phyloP scores from a whole-genome alignment of 2,329 filamentous ascomycete genomes.

The Blastomyces percursus region DNA sequence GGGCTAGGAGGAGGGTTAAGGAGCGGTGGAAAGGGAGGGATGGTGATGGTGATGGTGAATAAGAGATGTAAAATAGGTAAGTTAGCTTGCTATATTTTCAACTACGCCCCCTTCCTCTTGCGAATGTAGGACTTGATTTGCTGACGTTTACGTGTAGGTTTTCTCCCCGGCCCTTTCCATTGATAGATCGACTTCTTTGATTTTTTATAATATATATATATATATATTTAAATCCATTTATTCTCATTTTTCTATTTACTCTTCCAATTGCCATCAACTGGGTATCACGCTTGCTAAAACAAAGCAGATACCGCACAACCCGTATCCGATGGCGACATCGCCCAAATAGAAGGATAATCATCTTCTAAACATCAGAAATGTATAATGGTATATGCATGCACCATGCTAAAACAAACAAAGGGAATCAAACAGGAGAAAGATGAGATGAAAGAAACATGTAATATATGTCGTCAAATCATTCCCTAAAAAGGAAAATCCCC shows the following conservation, averaged over 20 bases:
- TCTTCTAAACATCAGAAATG: background rate
- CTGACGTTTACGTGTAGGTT: background rate
- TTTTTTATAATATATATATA: slow-evolving; percentile 5
- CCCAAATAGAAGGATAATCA: background rate
- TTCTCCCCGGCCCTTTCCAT: background rate
- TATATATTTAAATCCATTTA: background rate
- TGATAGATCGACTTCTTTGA: background rate
- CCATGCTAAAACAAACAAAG: background rate
- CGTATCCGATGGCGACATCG: background rate
- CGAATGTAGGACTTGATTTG: background rate
- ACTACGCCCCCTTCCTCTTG: background rate
- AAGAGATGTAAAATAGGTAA: slow-evolving; percentile 4
- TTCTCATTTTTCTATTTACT: background rate
- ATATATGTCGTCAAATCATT: background rate
- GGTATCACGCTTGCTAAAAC: background rate
- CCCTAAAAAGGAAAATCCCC: slow-evolving; percentile 1
- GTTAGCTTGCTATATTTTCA: slow-evolving; percentile 6
- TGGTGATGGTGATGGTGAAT: slow-evolving; percentile 11
- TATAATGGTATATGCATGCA: slow-evolving; percentile 1
- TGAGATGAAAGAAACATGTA: background rate
- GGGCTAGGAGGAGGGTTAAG: slow-evolving; percentile 30
- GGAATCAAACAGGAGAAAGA: background rate
- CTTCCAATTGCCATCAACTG: background rate
- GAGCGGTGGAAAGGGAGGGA: slow-evolving; percentile 28
- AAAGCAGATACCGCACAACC: background rate